Conservation (phyloP, 73 alveolate genomes). For the Paramecium caudatum region DNA sequence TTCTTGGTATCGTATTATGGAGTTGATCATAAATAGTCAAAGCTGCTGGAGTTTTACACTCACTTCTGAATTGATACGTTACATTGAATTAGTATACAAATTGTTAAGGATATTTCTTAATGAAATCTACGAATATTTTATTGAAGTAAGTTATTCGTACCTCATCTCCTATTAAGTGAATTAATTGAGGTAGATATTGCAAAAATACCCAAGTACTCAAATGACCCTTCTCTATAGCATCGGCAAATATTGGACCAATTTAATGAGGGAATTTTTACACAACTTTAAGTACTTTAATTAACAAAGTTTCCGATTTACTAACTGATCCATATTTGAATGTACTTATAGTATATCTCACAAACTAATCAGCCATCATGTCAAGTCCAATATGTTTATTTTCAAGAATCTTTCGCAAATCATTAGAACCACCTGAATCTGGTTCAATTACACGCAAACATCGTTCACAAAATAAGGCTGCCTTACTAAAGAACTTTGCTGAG, state of each 20-base stretch:
- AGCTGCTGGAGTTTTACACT: slow-evolving; percentile 43
- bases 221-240: slow-evolving; percentile 53
- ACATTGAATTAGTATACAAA: slow-evolving; percentile 69
- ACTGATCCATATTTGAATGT: not conserved
- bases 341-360: slow-evolving; percentile 55
- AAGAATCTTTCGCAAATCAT: slow-evolving; percentile 39
- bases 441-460: slow-evolving; percentile 70
- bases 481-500: slow-evolving; percentile 48
- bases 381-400: slow-evolving; percentile 47
- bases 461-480: slow-evolving; percentile 72
- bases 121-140: slow-evolving; percentile 36
- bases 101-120: slow-evolving; percentile 65
- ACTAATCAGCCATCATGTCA: slow-evolving; percentile 61
- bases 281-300: slow-evolving; percentile 62
- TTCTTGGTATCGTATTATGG: slow-evolving; percentile 37
- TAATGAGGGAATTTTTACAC: slow-evolving; percentile 67
- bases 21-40: slow-evolving; percentile 32
- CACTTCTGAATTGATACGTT: not conserved
- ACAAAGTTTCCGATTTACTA: slow-evolving; percentile 39
- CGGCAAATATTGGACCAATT: slow-evolving; percentile 58
- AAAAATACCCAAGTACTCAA: slow-evolving; percentile 61
- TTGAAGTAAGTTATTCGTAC: slow-evolving; percentile 36
- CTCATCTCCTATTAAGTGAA: slow-evolving; percentile 60
- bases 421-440: slow-evolving; percentile 74
- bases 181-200: slow-evolving; percentile 65